Conservation (phyloP, 2,329 filamentous ascomycete species). For the Tolypocladium paradoxum region DNA sequence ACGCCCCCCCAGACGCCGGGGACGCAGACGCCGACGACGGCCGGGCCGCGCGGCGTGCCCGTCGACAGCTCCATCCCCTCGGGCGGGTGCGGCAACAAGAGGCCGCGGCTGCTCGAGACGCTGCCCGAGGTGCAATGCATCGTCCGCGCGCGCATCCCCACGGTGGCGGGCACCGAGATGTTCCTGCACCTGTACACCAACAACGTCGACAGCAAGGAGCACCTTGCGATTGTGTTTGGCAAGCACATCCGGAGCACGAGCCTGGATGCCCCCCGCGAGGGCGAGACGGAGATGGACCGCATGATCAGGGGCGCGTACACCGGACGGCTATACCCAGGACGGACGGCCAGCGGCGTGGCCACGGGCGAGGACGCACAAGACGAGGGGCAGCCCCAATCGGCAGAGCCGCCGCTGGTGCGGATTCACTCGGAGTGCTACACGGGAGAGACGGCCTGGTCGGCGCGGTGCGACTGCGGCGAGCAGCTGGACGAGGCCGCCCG, state of each 20-base stretch:
- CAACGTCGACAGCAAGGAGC: constrained; percentile 87
- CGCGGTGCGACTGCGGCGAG: constrained; percentile 94
- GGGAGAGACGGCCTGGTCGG: constrained; percentile 96
- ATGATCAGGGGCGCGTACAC: constrained; percentile 93
- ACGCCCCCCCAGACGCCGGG: constrained; percentile 60
- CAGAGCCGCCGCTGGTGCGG: constrained; percentile 58
- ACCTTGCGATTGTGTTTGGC: constrained; percentile 94
- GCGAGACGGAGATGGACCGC: constrained; percentile 77
- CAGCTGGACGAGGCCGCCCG: constrained; percentile 93
- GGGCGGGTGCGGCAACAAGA: constrained; percentile 51
- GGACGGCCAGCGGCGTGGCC: constrained; percentile 60
- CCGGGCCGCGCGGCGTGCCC: constrained; percentile 40
- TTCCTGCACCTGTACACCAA: constrained; percentile 93
- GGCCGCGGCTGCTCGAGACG: constrained; percentile 60
- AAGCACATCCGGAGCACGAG: constrained; percentile 65
- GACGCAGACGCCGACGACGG: constrained; percentile 36
- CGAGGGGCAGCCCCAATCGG: neutral
- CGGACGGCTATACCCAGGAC: constrained; percentile 75
- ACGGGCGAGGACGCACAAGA: constrained; percentile 9
- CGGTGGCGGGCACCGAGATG: constrained; percentile 87
- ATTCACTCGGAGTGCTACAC: constrained; percentile 99
- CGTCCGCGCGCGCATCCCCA: constrained; percentile 89
- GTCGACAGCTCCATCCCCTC: constrained; percentile 48
- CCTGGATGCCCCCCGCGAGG: constrained; percentile 59
- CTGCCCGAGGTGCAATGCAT: constrained; percentile 86